phyloP scores from a whole-genome alignment of 306 rosid genomes.

The Glycyrrhiza uralensis region DNA sequence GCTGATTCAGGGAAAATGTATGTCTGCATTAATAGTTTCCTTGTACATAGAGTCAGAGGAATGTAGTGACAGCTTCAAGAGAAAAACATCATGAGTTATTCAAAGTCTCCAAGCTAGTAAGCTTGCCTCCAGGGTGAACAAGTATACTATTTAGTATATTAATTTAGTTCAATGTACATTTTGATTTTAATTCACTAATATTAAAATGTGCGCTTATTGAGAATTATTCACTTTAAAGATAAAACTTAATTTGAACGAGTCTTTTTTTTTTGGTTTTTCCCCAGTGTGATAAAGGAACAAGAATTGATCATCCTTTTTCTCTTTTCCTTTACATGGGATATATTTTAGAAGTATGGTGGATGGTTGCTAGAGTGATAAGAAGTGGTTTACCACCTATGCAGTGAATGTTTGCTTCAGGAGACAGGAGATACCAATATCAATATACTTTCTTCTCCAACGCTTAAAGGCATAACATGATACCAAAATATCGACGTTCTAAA shows the following conservation, averaged over 20 bases:
- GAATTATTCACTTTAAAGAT: background rate
- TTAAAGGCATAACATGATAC: too few relatives aligned
- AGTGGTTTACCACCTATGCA: too few relatives aligned
- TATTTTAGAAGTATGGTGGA: too few relatives aligned
- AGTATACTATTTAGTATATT: background rate
- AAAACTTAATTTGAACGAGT: background rate
- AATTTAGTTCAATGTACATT: background rate
- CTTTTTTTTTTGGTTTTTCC: too few relatives aligned
- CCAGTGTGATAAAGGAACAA: too few relatives aligned
- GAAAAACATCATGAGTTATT: background rate
- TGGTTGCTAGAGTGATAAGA: too few relatives aligned
- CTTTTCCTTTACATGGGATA: too few relatives aligned
- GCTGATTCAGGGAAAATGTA: background rate
- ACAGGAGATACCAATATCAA: too few relatives aligned
- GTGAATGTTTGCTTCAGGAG: too few relatives aligned
- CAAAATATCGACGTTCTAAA: too few relatives aligned
- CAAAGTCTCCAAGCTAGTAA: background rate
- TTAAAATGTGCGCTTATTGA: background rate
- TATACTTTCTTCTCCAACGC: too few relatives aligned
- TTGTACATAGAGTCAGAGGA: background rate
- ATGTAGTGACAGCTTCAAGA: background rate
- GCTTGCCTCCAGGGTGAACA: background rate
- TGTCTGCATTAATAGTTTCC: background rate
- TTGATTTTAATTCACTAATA: background rate
- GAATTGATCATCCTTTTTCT: too few relatives aligned